Evolutionary conservation across 441 rosid species (phyloP), one percentile per base, ranked within the genome.

Genomic region (Pelargonium myrrhifolium): DNA sequence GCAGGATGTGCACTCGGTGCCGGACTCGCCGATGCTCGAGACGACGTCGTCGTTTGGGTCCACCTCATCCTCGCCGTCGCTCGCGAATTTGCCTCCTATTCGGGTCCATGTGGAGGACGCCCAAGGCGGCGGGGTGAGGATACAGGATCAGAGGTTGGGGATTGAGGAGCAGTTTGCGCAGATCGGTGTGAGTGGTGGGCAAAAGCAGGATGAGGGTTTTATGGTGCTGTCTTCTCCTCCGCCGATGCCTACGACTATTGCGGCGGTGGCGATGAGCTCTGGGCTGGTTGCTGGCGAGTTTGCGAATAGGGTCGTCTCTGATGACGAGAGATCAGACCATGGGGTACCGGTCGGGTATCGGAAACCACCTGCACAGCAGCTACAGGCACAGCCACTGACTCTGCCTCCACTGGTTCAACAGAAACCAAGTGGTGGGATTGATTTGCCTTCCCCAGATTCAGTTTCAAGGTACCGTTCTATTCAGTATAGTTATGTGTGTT

Each of bases 1-100:
- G 75, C 81, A 43, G 49, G 49, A 93, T 71, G 86, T 91, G 60
- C 89, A 93, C 62, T 89, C 89, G 6, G 85, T 91, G 62, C 99
- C 97, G 21, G 99, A 91, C 75, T 93, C 99, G 60, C 96, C 97
- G 26, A 88, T 93, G 99, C 64, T 91, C 79, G 99, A 93, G 40
- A 91, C 89, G 0, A 74, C 88, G 5, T 91, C 99, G 11, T 93
- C 97, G 6, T 93, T 93, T 62, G 99, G 97, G 63, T 93, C 99
- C 4, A 86, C 92, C 71, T 91, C 97, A 17, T 90, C 97, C 1
- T 86, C 93, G 1, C 99, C 96, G 49, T 93, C 83, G 0, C 78
- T 89, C 21, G 95, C 92, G 37, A 87, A 93, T 78, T 80, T 91
- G 68, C 97, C 96, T 4, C 96, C 97, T 22, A 88, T 90, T 67